Percentiles rank a stretch among this genome's conserved stretches.
Evolutionary conservation across 164 flowering plant species (phyloP).

Genomic region (Santalum album): DNA sequence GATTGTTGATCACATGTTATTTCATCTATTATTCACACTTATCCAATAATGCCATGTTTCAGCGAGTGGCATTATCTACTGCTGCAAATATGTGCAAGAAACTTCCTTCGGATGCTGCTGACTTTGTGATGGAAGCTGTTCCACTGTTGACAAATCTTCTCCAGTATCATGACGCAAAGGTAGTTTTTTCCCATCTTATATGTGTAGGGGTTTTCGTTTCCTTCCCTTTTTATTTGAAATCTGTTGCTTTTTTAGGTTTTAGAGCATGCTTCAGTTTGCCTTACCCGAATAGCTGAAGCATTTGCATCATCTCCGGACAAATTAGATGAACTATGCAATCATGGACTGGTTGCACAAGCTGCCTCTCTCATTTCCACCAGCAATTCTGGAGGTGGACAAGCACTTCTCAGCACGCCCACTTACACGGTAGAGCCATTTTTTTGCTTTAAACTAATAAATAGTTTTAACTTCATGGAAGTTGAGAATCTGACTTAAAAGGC

Average conservation of each 20-base stretch:
- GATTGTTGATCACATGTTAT: background rate
- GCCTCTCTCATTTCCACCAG: conserved; percentile 81
- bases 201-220: background rate
- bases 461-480: conserved; percentile 1
- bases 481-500: conserved; percentile 14
- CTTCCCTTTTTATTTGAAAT: background rate
- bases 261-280: conserved; percentile 94
- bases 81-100: conserved; percentile 99
- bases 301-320: conserved; percentile 86
- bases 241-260: conserved; percentile 46
- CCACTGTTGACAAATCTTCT: conserved; percentile 91
- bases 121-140: conserved; percentile 98
- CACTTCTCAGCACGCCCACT: conserved; percentile 84
- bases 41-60: conserved; percentile 8
- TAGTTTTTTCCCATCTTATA: conserved; percentile 4
- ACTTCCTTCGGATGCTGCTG: conserved; percentile 98
- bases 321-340: conserved; percentile 90
- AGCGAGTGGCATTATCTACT: conserved; percentile 96
- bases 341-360: conserved; percentile 91
- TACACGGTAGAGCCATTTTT: conserved; percentile 58
- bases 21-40: background rate
- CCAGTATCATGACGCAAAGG: conserved; percentile 97
- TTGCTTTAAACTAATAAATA: background rate
- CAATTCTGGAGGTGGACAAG: conserved; percentile 88
- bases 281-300: conserved; percentile 94